Evolutionary conservation across 2,329 filamentous ascomycete genomes (phyloP).

Genomic region (Colletotrichum noveboracense): DNA sequence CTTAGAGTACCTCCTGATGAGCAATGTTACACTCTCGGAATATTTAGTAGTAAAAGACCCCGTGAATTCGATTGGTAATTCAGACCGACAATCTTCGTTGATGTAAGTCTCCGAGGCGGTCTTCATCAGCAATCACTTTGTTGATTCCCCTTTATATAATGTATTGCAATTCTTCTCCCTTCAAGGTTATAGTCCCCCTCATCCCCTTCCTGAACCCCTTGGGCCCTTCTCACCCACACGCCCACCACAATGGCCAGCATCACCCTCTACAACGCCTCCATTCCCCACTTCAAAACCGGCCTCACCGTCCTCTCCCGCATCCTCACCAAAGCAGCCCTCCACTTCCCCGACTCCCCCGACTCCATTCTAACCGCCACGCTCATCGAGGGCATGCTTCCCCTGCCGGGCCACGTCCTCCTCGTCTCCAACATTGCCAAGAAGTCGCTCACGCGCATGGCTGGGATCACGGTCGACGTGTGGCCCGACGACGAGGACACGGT

Average conservation of each 20-base stretch:
- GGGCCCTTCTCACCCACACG: background rate
- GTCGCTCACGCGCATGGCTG: background rate
- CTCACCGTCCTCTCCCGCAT: background rate
- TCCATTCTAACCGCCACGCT: background rate
- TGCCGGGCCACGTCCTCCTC: background rate
- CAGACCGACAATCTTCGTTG: background rate
- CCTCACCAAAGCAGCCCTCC: background rate
- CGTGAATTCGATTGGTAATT: background rate
- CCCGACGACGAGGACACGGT: background rate
- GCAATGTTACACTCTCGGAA: background rate
- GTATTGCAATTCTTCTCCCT: no score
- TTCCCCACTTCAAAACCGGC: background rate
- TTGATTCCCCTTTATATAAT: fast-evolving
- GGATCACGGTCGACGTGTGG: background rate
- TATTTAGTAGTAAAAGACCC: background rate
- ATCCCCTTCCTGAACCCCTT: no score
- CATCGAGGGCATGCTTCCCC: background rate
- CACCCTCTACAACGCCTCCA: background rate
- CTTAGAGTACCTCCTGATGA: fast-evolving
- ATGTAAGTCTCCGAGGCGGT: background rate
- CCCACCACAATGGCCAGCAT: background rate
- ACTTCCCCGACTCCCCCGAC: background rate
- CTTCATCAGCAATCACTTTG: background rate
- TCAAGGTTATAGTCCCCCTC: no score
- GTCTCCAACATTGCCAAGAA: background rate